phyloP scores from a whole-genome alignment of 192 early-diverging fungal species.

The Endogone sp. region DNA sequence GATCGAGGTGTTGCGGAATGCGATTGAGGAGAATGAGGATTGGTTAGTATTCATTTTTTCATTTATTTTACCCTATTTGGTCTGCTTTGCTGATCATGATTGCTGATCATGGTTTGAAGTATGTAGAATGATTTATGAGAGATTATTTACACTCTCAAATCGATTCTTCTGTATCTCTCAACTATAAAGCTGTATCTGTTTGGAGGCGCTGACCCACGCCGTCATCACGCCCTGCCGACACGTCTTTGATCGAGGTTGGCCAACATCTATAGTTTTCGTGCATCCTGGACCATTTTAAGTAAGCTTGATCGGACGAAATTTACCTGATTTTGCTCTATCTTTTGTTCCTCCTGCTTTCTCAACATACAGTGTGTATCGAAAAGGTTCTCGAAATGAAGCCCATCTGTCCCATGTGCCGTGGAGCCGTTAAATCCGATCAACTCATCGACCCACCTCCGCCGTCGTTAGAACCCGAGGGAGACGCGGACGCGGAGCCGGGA shows the following conservation, averaged over 20 bases:
- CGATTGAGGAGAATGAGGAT: neutral
- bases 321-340: too few relatives aligned
- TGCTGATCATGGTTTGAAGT: too few relatives aligned
- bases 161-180: too few relatives aligned
- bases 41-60: neutral
- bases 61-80: neutral
- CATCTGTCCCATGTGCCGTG: slow-evolving; percentile 3
- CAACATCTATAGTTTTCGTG: neutral
- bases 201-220: neutral
- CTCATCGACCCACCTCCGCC: neutral
- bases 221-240: slow-evolving; percentile 5
- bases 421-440: neutral
- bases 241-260: slow-evolving; percentile 1
- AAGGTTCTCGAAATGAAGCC: neutral
- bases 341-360: too few relatives aligned
- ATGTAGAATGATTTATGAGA: too few relatives aligned
- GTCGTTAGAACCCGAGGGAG: neutral
- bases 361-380: neutral
- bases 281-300: too few relatives aligned
- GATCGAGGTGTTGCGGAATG: neutral
- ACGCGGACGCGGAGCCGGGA: neutral
- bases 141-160: too few relatives aligned
- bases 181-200: neutral
- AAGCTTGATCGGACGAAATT: too few relatives aligned
- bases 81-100: too few relatives aligned